These are phyloP conservation scores for Solanum chaucha DNA, from an alignment of 257 asterid species.

Conservation along the genomic window DNA sequence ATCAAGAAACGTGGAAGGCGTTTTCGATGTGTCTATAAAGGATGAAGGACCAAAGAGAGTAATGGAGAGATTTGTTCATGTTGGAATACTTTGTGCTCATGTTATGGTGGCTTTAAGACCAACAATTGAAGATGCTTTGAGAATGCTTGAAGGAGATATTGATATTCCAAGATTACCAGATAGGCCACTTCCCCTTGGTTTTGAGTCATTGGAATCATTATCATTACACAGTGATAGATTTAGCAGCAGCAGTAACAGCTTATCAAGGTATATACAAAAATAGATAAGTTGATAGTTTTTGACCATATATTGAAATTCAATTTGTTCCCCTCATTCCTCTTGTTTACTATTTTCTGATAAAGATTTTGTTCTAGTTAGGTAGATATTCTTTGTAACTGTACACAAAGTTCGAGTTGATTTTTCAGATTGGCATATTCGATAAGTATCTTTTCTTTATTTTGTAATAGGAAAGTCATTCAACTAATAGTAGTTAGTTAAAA, in stretches of 20 bases:
- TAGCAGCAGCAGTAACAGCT: background rate
- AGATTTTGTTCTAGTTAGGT: background rate
- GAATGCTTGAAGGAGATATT: constrained; percentile 62
- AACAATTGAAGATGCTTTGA: constrained; percentile 45
- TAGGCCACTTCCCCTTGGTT: constrained; percentile 37
- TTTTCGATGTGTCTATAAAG: constrained; percentile 27
- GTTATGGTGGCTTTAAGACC: constrained; percentile 59
- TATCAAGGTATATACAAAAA: background rate
- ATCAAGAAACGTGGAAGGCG: constrained; percentile 19
- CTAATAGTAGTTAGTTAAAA: background rate
- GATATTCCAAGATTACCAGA: constrained; percentile 46
- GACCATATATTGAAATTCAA: background rate
- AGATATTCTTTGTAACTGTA: background rate
- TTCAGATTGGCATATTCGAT: background rate
- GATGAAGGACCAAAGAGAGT: constrained; percentile 41
- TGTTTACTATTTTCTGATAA: background rate
- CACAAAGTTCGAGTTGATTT: background rate
- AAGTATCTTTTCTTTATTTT: background rate
- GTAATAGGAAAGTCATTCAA: background rate
- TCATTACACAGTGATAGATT: constrained; percentile 1
- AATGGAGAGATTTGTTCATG: constrained; percentile 43
- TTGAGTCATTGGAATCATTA: constrained; percentile 10
- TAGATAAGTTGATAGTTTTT: background rate
- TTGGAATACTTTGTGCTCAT: constrained; percentile 55
- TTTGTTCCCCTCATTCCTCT: background rate